Evolutionary conservation across 495 filamentous ascomycete genomes (phyloP).

Genomic region (Podospora pseudoanserina): DNA sequence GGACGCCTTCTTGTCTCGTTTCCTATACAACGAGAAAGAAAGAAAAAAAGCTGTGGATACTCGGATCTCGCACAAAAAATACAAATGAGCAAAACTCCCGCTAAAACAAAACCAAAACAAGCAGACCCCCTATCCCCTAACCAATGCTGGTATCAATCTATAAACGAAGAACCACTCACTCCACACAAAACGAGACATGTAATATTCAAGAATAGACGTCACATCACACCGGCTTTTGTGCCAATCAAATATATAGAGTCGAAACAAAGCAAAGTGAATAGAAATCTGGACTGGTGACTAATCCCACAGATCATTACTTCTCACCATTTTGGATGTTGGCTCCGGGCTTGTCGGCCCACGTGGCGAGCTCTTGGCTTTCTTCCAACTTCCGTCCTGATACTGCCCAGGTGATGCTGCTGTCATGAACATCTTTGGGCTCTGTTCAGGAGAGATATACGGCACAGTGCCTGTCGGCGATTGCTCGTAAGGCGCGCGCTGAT

Average conservation of each 20-base stretch:
- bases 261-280: too few species aligned
- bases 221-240: too few species aligned
- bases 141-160: background rate
- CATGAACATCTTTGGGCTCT: slow-evolving; percentile 11
- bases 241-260: too few species aligned
- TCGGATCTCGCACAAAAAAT: background rate
- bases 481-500: slow-evolving; percentile 20
- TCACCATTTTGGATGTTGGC: slow-evolving; percentile 13
- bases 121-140: background rate
- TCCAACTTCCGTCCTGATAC: background rate
- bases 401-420: slow-evolving; percentile 1
- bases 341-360: slow-evolving; percentile 7
- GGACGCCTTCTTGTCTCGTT: too few species aligned
- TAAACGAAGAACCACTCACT: background rate
- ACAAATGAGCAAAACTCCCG: background rate
- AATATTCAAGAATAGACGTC: too few species aligned
- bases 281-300: background rate
- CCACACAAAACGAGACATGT: too few species aligned
- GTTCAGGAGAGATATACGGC: slow-evolving; percentile 15
- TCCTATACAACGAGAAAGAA: too few species aligned
- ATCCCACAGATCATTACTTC: slow-evolving; percentile 21
- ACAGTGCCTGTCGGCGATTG: slow-evolving; percentile 6
- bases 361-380: slow-evolving; percentile 8
- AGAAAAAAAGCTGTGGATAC: background rate
- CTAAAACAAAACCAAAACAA: background rate